These are phyloP conservation scores for Lactuca sativa DNA, from an alignment of 129 eudicot species.

Conservation along the genomic window DNA sequence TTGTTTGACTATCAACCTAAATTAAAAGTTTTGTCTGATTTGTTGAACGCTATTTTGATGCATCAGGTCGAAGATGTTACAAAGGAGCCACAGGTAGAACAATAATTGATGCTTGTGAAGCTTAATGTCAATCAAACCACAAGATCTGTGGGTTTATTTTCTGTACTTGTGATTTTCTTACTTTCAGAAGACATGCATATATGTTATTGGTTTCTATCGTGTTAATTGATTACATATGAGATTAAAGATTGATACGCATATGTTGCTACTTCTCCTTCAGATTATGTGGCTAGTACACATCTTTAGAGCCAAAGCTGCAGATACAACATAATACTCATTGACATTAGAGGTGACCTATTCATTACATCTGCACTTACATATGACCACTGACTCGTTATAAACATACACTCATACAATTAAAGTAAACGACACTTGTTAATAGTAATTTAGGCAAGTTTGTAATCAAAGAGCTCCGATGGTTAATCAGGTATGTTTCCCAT, in stretches of 20 bases:
- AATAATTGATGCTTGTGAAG: slow-evolving; percentile 91
- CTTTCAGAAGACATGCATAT: not conserved
- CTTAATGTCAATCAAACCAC: slow-evolving; percentile 39
- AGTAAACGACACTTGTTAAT: too few relatives aligned
- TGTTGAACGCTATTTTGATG: not conserved
- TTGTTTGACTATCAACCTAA: not conserved
- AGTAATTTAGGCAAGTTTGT: too few relatives aligned
- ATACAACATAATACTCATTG: slow-evolving; percentile 1
- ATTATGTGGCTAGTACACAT: too few relatives aligned
- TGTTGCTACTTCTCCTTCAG: not conserved
- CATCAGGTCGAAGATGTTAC: slow-evolving; percentile 88
- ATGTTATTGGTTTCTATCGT: not conserved
- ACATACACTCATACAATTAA: too few relatives aligned
- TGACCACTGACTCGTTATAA: not conserved
- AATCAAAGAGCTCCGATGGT: not conserved
- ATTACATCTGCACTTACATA: slow-evolving; percentile 16
- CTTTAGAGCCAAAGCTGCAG: too few relatives aligned
- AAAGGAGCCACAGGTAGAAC: slow-evolving; percentile 83
- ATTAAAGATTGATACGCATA: too few relatives aligned
- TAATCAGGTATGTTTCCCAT: slow-evolving; percentile 79
- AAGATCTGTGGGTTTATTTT: slow-evolving; percentile 45
- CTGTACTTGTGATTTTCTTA: slow-evolving; percentile 6
- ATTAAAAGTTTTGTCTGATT: not conserved
- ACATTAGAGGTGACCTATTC: slow-evolving; percentile 70
- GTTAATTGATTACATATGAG: not conserved